phyloP scores from a whole-genome alignment of 192 early-diverging fungal species.

The Hyaloraphidium curvatum region DNA sequence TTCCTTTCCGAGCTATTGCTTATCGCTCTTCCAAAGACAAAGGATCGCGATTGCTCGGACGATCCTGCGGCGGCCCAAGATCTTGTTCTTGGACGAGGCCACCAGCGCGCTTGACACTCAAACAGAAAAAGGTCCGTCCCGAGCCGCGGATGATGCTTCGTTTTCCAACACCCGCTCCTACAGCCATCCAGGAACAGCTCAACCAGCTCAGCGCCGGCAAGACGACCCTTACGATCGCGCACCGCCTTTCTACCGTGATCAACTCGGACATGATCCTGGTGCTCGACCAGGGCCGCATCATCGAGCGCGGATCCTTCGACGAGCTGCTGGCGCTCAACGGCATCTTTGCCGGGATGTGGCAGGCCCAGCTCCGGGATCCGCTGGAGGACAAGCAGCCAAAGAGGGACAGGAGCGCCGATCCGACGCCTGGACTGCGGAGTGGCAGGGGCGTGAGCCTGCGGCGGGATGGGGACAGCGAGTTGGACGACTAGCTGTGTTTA shows the following conservation, averaged over 20 bases:
- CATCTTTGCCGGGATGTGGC: slow-evolving; percentile 81
- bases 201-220: too few relatives aligned
- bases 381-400: too few relatives aligned
- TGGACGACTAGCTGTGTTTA: too few relatives aligned
- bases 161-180: too few relatives aligned
- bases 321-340: slow-evolving; percentile 47
- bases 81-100: slow-evolving; percentile 42
- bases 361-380: slow-evolving; percentile 25
- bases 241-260: slow-evolving; percentile 73
- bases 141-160: too few relatives aligned
- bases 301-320: slow-evolving; percentile 69
- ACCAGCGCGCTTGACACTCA: slow-evolving; percentile 39
- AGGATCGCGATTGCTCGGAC: slow-evolving; percentile 16
- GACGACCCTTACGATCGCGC: slow-evolving; percentile 88
- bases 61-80: slow-evolving; percentile 28
- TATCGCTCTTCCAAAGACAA: background rate
- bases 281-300: slow-evolving; percentile 61
- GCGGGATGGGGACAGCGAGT: too few relatives aligned
- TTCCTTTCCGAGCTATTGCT: background rate
- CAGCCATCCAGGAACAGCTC: too few relatives aligned
- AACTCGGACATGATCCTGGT: slow-evolving; percentile 87
- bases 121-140: too few relatives aligned
- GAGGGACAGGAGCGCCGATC: too few relatives aligned
- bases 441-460: too few relatives aligned
- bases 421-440: too few relatives aligned